A percentile compares a stretch with the other conserved stretches of the same genome.
Conservation (phyloP, 345 rosid species). For the Syzygium oleosum region DNA sequence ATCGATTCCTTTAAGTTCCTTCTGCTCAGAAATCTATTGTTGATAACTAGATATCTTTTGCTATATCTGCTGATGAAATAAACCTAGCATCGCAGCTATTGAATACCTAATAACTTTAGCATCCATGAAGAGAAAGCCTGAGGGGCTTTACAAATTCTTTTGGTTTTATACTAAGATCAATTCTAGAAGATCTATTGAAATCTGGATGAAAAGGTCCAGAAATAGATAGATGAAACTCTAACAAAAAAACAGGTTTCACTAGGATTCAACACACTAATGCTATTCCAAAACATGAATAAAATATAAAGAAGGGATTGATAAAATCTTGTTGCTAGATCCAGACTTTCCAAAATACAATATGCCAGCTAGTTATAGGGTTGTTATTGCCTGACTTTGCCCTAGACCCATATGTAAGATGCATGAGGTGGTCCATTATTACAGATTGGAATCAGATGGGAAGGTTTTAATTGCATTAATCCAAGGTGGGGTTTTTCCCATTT, state of each 20-base stretch:
- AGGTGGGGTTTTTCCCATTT: not conserved
- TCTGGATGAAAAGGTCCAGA: not conserved
- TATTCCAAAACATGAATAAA: not conserved
- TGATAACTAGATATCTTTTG: not conserved
- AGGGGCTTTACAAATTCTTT: not conserved
- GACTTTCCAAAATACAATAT: not conserved
- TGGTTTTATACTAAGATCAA: not conserved
- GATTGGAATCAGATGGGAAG: not conserved
- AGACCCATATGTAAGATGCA: not conserved
- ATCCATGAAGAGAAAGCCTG: not conserved
- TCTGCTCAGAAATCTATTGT: not conserved
- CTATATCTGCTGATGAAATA: not conserved
- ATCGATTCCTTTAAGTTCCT: not conserved
- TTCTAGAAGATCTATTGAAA: not conserved
- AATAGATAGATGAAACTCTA: not conserved
- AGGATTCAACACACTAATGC: not conserved
- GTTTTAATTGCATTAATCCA: not conserved
- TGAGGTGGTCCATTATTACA: not conserved
- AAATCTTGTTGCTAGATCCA: not conserved
- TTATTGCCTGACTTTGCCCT: not conserved
- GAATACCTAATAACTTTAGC: not conserved
- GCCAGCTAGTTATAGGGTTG: not conserved
- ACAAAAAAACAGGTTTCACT: not conserved
- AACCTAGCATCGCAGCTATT: not conserved
- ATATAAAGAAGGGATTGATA: not conserved